Evolutionary conservation across 2,329 filamentous ascomycete species (phyloP).

Genomic region (Rugonectria rugulosa): DNA sequence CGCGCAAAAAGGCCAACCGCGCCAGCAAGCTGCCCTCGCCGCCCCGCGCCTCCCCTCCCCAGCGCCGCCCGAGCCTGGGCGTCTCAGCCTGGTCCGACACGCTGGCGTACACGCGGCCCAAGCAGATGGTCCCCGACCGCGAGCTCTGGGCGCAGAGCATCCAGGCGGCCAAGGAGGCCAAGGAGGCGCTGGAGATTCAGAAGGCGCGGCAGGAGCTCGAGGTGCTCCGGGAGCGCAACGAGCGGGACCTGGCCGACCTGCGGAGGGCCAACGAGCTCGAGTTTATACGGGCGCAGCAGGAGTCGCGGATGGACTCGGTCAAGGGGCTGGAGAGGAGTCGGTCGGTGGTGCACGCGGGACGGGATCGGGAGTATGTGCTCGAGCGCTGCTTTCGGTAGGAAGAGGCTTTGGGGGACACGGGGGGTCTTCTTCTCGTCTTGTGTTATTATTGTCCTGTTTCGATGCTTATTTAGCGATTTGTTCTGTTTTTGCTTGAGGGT

Average conservation of each 20-base stretch:
- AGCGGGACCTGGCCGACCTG: not conserved
- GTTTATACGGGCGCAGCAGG: conserved; percentile 4
- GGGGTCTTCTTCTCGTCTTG: not conserved
- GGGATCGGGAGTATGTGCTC: conserved; percentile 3
- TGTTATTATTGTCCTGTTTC: not conserved
- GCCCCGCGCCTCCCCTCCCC: not conserved
- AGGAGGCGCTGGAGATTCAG: conserved; percentile 3
- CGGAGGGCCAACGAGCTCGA: conserved; percentile 1
- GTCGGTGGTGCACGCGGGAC: not conserved
- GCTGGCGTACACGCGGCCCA: conserved; percentile 1
- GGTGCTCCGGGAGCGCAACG: conserved; percentile 1
- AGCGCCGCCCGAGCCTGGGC: not conserved
- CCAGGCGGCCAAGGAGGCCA: not conserved
- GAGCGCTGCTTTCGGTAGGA: conserved; percentile 8
- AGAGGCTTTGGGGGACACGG: not conserved
- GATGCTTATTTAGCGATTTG: not conserved
- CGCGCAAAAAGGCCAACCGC: not conserved
- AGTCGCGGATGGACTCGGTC: not conserved
- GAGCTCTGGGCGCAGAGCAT: not conserved
- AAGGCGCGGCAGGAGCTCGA: conserved; percentile 9
- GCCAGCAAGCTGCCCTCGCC: not conserved
- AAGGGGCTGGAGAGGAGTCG: not conserved
- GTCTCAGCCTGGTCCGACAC: not conserved
- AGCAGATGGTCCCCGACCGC: not conserved
- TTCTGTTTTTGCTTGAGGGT: too few species aligned